Conservation (phyloP, 306 rosid genomes). For the Glycine tomentella region DNA sequence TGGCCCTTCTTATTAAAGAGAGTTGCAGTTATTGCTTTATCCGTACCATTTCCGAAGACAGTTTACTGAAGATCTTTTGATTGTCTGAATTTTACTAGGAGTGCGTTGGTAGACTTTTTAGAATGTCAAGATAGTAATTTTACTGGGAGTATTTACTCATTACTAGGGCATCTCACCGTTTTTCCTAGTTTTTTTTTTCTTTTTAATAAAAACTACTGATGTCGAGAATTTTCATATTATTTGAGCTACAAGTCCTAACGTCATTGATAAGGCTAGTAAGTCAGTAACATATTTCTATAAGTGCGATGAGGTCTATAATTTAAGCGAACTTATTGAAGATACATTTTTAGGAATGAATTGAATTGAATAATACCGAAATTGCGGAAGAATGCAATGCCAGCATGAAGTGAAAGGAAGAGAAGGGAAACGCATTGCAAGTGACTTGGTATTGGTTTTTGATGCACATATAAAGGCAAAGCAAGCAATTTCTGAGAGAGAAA, state of each 20-base stretch:
- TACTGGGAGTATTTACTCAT: not conserved
- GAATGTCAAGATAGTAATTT: not conserved
- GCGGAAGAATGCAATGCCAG: constrained; percentile 13
- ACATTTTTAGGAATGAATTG: not conserved
- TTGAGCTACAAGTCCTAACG: not conserved
- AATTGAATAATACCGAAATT: constrained; percentile 33
- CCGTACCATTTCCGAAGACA: not conserved
- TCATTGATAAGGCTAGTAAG: not conserved
- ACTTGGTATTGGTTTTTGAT: not conserved
- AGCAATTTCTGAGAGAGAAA: not conserved
- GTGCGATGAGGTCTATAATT: no score
- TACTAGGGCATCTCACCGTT: not conserved
- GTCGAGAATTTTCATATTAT: no score
- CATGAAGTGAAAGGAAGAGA: not conserved
- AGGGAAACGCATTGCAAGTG: not conserved
- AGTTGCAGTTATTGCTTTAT: not conserved
- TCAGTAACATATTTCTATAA: not conserved
- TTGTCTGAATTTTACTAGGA: not conserved
- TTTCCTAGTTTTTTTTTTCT: not conserved
- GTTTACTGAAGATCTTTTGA: not conserved
- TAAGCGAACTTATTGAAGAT: constrained; percentile 8
- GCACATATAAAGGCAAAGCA: no score
- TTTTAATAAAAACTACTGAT: not conserved
- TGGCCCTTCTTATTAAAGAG: constrained; percentile 18
- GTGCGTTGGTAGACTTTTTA: not conserved